A percentile compares a stretch with the other conserved stretches of the same genome.
These are phyloP conservation scores for Cyberlindnera euphorbiae DNA, from an alignment of 805 yeast genomes.

Conservation along the genomic window DNA sequence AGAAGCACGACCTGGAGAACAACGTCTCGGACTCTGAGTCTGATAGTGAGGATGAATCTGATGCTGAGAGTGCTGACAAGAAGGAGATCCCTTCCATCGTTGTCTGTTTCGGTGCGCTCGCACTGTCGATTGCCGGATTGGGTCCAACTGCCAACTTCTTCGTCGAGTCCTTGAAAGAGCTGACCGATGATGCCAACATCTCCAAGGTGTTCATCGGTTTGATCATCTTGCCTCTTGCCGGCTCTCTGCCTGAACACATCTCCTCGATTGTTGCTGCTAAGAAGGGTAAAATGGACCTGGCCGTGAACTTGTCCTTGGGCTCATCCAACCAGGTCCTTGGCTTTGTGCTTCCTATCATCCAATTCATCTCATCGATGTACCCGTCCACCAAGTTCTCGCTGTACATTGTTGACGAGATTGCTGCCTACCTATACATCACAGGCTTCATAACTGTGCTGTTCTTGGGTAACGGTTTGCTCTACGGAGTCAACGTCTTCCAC, in stretches of 20 bases:
- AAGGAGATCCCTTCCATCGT: constrained; percentile 14
- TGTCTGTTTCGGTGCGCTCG: constrained; percentile 22
- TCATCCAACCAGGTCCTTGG: constrained; percentile 22
- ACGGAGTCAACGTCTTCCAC: constrained; percentile 15
- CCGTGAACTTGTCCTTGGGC: constrained; percentile 19
- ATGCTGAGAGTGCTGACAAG: constrained; percentile 6
- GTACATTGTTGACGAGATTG: constrained; percentile 18
- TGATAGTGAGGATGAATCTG: constrained; percentile 6
- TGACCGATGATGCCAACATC: constrained; percentile 20
- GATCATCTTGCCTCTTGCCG: constrained; percentile 22
- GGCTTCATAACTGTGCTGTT: constrained; percentile 11
- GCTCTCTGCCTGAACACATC: constrained; percentile 23
- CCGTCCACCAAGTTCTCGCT: constrained; percentile 18
- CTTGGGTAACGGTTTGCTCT: constrained; percentile 12
- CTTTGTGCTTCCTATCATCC: constrained; percentile 22
- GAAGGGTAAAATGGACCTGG: constrained; percentile 21
- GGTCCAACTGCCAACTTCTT: constrained; percentile 23
- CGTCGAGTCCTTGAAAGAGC: constrained; percentile 20
- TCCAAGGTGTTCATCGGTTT: constrained; percentile 23
- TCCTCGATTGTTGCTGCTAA: constrained; percentile 20
- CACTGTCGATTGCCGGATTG: constrained; percentile 19
- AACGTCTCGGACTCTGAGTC: constrained; percentile 2
- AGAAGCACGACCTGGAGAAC: constrained; percentile 4
- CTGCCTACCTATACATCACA: constrained; percentile 11
- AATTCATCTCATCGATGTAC: constrained; percentile 20